phyloP scores from a whole-genome alignment of 2,329 filamentous ascomycete genomes.

The Verticillium klebahnii region DNA sequence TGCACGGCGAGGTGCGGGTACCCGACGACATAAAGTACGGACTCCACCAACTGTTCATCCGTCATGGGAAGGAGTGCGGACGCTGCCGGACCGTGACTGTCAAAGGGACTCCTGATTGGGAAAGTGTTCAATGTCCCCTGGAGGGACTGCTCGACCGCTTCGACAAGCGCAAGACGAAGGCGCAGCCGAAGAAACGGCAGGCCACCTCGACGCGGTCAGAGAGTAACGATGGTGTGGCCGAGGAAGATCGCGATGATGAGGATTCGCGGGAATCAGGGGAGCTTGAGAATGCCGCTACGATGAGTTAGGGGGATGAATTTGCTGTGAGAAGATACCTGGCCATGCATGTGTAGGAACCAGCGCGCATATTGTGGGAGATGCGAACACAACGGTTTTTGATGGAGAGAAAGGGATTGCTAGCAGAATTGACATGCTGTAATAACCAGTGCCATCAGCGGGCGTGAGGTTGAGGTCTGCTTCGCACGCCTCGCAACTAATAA shows the following conservation, averaged over 20 bases:
- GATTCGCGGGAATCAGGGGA: background rate
- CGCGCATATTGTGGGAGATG: no score
- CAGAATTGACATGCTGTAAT: no score
- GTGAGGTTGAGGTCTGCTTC: no score
- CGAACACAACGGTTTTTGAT: no score
- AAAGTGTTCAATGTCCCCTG: constrained; percentile 40
- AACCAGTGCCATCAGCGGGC: no score
- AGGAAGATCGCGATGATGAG: background rate
- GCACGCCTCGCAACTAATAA: background rate
- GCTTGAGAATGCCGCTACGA: no score
- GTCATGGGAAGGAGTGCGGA: constrained; percentile 44
- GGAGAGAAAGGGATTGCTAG: no score
- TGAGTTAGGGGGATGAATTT: no score
- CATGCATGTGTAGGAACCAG: no score
- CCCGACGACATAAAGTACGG: constrained; percentile 50
- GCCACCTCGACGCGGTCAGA: background rate
- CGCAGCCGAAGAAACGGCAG: constrained; percentile 10
- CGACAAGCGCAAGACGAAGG: constrained; percentile 16
- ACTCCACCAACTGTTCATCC: constrained; percentile 50
- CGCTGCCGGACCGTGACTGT: constrained; percentile 48
- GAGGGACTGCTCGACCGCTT: constrained; percentile 32
- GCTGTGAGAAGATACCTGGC: no score
- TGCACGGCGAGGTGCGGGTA: constrained; percentile 47
- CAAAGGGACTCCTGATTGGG: constrained; percentile 57
- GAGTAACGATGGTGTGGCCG: background rate